Conservation (phyloP, 495 filamentous ascomycete genomes). For the Echria macrotheca region DNA sequence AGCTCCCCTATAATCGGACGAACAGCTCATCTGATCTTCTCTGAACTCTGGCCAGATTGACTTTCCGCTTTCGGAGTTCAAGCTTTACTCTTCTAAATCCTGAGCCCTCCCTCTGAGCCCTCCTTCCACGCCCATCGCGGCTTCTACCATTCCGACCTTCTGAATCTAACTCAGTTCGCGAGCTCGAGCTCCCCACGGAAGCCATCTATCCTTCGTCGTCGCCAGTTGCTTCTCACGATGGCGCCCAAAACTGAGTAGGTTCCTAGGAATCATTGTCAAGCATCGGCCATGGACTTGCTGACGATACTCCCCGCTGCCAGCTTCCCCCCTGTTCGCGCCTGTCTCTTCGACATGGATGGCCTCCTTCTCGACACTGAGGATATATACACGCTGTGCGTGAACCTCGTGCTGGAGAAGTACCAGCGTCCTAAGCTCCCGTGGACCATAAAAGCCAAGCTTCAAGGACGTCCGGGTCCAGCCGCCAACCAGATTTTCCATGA, state of each 20-base stretch:
- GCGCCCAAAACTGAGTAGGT: conserved; percentile 39
- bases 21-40: too few species aligned
- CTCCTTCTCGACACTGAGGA: conserved; percentile 93
- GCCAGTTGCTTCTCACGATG: too few species aligned
- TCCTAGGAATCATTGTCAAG: conserved; percentile 11
- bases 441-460: conserved; percentile 88
- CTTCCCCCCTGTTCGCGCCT: conserved; percentile 77
- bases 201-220: too few species aligned
- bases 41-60: too few species aligned
- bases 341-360: conserved; percentile 98
- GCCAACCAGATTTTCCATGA: conserved; percentile 49
- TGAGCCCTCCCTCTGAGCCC: too few species aligned
- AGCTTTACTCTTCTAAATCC: too few species aligned
- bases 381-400: conserved; percentile 77
- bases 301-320: conserved; percentile 29
- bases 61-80: too few species aligned
- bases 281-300: neutral
- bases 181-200: too few species aligned
- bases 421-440: conserved; percentile 72
- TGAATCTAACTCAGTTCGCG: too few species aligned
- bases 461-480: conserved; percentile 79
- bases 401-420: conserved; percentile 71
- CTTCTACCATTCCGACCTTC: too few species aligned
- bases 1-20: too few species aligned
- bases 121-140: too few species aligned